Base-by-base conservation (phyloP, 2,329 filamentous ascomycete genomes). In the Parastagonospora nodorum region DNA sequence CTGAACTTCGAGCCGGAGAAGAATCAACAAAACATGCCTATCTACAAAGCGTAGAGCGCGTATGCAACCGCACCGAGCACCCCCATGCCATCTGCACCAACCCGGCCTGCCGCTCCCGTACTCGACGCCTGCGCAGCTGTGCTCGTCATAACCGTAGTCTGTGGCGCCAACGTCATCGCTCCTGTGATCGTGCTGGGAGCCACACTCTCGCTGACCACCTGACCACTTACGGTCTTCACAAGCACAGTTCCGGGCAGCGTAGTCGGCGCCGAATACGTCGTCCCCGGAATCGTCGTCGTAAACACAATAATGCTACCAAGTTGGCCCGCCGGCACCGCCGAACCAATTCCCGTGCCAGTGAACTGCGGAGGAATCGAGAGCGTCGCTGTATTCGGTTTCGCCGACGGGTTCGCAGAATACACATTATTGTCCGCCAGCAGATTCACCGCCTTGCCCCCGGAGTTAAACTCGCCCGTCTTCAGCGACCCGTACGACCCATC, bases 401-500 rank as follows among this genome's bases (percentile, higher is more conserved):
- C 68, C 58, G 2, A 69, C 57, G 28, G 71, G 61, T 36, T 32
- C 8, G 61, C 52, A 5, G 68, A 62, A 56, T 81, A 82, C 24
- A 82, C 76, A 50, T 80, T 78, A 28, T 75, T 63, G 4, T 79
- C 80, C 5, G 63, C 75, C 47, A 79, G 50, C 10, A 81, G 61
- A 57, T 81, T 78, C n/a, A 74, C 75, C 1, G 49, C 66, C 24
- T 72, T 69, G 19, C 72, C 72, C 8, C 61, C 59, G 2, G 73
- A 74, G n/a, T 55, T 71, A 59, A 79, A 81, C 12, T 74, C 56
- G 10, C 78, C 80, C 0, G 68, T 71, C 1, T 69, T 72, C n/a
- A 81, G 65, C 2, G 74, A 78, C 10, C 79, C 79, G 44, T 72
- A 78, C 12, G 77, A 77, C 30, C 74, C 74, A 50, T 80, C 78